Conservation (phyloP, 371 early-diverging fungal genomes). For the Dipsacomyces acuminosporus region DNA sequence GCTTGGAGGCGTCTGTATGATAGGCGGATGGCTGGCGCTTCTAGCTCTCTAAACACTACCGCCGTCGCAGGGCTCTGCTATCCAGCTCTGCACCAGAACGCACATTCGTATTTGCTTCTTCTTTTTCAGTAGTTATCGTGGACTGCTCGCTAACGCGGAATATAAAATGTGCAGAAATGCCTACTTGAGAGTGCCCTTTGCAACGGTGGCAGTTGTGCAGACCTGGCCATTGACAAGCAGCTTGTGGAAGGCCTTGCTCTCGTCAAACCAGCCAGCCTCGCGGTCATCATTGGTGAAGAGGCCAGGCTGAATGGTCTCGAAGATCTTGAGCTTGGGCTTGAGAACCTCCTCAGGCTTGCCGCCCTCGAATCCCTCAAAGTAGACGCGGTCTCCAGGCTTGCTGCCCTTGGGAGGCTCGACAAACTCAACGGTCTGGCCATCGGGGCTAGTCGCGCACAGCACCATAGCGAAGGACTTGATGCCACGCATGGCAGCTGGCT, state of each 20-base stretch:
- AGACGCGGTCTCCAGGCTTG: conserved; percentile 86
- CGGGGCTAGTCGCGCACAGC: conserved; percentile 79
- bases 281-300: conserved; percentile 74
- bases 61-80: no score
- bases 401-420: conserved; percentile 80
- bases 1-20: conserved; percentile 65
- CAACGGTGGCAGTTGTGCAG: conserved; percentile 57
- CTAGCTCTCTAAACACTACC: conserved; percentile 43
- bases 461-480: conserved; percentile 95
- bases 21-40: conserved; percentile 70
- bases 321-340: conserved; percentile 97
- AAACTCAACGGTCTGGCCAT: conserved; percentile 85
- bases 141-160: no score
- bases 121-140: no score
- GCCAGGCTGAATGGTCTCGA: conserved; percentile 93
- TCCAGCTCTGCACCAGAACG: no score
- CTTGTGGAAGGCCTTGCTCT: conserved; percentile 56
- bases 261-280: conserved; percentile 72
- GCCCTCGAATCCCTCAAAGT: conserved; percentile 80
- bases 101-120: no score
- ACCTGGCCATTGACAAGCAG: conserved; percentile 44
- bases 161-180: not conserved
- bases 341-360: conserved; percentile 79
- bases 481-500: conserved; percentile 94
- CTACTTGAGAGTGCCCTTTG: conserved; percentile 74